A percentile compares a stretch with the other conserved stretches of the same genome.
Evolutionary conservation across 352 stramenopile species (phyloP).

Genomic region (Porosira glacialis): DNA sequence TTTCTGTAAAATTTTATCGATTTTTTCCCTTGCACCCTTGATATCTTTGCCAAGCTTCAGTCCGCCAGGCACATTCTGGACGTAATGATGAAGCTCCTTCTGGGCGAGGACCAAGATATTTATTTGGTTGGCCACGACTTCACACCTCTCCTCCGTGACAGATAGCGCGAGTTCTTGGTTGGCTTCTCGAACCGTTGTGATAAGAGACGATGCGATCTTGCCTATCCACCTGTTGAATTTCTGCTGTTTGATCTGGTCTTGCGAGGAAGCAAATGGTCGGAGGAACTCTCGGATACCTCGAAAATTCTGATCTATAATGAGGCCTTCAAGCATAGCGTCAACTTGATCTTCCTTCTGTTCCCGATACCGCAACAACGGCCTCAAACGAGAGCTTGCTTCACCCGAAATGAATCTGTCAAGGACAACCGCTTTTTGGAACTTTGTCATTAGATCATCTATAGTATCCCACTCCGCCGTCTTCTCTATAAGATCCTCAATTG

Average conservation of each 20-base stretch:
- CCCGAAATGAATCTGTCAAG: slow-evolving; percentile 44
- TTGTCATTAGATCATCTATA: slow-evolving; percentile 35
- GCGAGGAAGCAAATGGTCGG: slow-evolving; percentile 38
- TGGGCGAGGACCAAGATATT: too few species aligned
- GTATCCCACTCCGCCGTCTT: slow-evolving; percentile 47
- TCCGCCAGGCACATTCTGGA: too few species aligned
- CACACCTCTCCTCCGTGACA: neutral
- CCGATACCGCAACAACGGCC: slow-evolving; percentile 29
- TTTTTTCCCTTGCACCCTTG: too few species aligned
- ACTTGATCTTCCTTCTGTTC: slow-evolving; percentile 53
- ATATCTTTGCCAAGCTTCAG: too few species aligned
- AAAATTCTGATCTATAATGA: slow-evolving; percentile 57
- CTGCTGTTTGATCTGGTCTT: slow-evolving; percentile 55
- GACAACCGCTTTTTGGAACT: slow-evolving; percentile 32
- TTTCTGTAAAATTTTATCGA: too few species aligned
- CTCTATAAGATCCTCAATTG: slow-evolving; percentile 45
- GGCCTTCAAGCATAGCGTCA: slow-evolving; percentile 38
- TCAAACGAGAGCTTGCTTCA: slow-evolving; percentile 34
- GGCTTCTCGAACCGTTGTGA: slow-evolving; percentile 7
- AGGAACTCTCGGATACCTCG: slow-evolving; percentile 50
- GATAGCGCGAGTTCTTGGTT: neutral
- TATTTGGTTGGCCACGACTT: too few species aligned
- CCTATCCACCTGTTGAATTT: slow-evolving; percentile 23
- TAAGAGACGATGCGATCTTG: neutral
- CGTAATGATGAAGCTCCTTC: too few species aligned